Evolutionary conservation across 2,329 filamentous ascomycete species (phyloP), one percentile per base, ranked within the genome.

Genomic region (Monilinia aucupariae): DNA sequence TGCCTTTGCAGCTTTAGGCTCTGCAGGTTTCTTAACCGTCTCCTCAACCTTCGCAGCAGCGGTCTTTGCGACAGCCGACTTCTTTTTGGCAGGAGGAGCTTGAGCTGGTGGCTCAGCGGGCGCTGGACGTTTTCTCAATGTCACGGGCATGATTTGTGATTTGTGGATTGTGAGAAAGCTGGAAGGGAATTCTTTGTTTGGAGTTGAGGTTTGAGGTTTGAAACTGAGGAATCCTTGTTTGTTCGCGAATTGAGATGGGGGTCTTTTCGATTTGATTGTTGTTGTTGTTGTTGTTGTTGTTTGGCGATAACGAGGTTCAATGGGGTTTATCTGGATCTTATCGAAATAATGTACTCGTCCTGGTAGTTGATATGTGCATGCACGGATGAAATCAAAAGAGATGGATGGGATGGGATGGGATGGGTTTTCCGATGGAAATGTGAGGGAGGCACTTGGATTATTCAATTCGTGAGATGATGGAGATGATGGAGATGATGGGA

Each of bases 51-150:
- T 77, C 53, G 70, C 74, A 41, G 70, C 74, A 41, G 73, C 72
- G 30, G 70, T 73, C 72, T 79, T 78, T 61, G 73, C 71, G 61
- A 74, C 71, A 62, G 75, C 76, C 47, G 74, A 71, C 64, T 76
- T 74, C 72, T 79, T 78, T 76, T 82, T 83, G 43, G 75, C 75
- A 27, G 79, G 76, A 20, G 80, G 76, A 67, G 80, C 77, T 65
- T 79, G 76, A 59, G 77, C 73, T 32, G 79, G 75, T 64, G 78
- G 75, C 48, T 62, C 61, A 70, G 77, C 78, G 60, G 79, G 79
- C 68, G 82, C 81, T 75, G 85, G 85, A 78, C 84, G 82, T 77
- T 86, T 85, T 76, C 84, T 80, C 50, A 86, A 78, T 71, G 81
- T 81, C 69, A 81, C 78, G 66, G 82, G 81, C 84, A 86, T 85